Evolutionary conservation across 2,329 filamentous ascomycete species (phyloP), one percentile per base, ranked within the genome.

Genomic region (Curvularia hawaiiensis): DNA sequence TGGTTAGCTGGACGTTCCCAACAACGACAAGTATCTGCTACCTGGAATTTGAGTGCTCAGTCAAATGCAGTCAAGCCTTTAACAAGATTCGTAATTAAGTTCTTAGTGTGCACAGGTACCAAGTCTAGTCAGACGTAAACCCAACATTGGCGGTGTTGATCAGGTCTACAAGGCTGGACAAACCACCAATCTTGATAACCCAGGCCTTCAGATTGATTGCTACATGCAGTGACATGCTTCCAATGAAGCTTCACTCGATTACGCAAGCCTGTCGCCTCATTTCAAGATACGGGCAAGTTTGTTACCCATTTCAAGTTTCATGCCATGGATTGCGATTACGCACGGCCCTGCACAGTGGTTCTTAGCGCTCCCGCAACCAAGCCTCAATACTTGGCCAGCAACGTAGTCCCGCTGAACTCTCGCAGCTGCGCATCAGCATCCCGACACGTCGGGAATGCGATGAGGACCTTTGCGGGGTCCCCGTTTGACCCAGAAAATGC

Each of bases 401-500:
- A 50, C 47, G 24, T 50, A 33, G 30, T 40, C 24, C 46, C 22
- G 31, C 16, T 30, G 8, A 10, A 31, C 14, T 22, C 5, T 38
- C 44, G 24, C 2, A 12, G 31, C 31, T 56, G 24, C 46, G 59
- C 28, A 4, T 43, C 12, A 31, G 45, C 44, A 45, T 43, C 39
- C 20, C 39, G 33, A 9, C 14, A 22, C n/a, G 16, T 35, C 40
- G 31, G 60, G 55, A 58, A 72, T 73, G 65, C 65, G 39, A 69
- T 71, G 64, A 69, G 48, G 11, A 52, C 35, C 43, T n/a, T 35
- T 38, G 41, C 22, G 50, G 68, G 69, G 69, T 71, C 67, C 58
- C 41, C 38, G 51, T 43, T 50, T 51, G 69, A 57, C 70, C 70
- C 68, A 53, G 46, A 61, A 68, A 40, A 69, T 68, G 67, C 63